phyloP scores from a whole-genome alignment of 148 eudicot species.

The Silene uniflora region DNA sequence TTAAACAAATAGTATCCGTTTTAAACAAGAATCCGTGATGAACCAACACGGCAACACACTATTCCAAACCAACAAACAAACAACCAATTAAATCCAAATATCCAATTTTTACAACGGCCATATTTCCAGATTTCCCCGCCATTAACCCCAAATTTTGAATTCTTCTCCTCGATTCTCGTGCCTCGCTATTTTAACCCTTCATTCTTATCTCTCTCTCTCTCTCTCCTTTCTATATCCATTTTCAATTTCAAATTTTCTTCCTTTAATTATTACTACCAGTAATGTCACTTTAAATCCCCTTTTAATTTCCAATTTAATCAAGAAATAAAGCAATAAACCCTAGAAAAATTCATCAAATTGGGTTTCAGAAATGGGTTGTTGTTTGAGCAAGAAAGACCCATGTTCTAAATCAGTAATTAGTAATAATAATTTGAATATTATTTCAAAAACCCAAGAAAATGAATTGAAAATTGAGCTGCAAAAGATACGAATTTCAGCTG shows the following conservation, averaged over 20 bases:
- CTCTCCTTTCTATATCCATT: slow-evolving; percentile 17
- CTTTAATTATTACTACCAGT: background rate
- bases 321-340: background rate
- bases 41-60: no score
- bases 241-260: slow-evolving; percentile 1
- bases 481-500: background rate
- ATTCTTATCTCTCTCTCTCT: background rate
- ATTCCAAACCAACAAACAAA: no score
- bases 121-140: slow-evolving; percentile 29
- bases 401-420: slow-evolving; percentile 3
- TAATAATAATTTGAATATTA: background rate
- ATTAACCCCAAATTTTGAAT: slow-evolving; percentile 28
- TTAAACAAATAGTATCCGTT: no score
- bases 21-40: no score
- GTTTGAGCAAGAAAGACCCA: slow-evolving; percentile 69
- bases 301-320: background rate
- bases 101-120: slow-evolving; percentile 35
- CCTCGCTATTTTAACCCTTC: background rate
- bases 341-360: background rate
- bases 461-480: slow-evolving; percentile 26
- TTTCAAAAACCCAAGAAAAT: slow-evolving; percentile 9
- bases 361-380: slow-evolving; percentile 60
- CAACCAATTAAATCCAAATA: no score
- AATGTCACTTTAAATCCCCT: slow-evolving; percentile 9
- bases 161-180: slow-evolving; percentile 17